These are phyloP conservation scores for Sarocladium strictum DNA, from an alignment of 2,329 filamentous ascomycete species.

Conservation along the genomic window DNA sequence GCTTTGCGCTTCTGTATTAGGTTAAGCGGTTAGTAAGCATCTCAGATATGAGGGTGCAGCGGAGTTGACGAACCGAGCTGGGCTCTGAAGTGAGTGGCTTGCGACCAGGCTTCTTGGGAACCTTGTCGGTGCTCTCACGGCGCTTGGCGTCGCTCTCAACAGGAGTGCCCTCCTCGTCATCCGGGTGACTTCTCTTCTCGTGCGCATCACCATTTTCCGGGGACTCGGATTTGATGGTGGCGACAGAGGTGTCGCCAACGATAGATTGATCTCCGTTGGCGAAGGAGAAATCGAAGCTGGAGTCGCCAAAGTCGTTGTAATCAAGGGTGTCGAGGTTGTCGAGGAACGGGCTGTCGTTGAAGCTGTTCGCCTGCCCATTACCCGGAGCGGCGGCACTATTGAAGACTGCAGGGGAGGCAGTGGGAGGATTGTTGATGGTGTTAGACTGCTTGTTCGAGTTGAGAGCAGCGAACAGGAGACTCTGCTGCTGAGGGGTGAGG, in stretches of 20 bases:
- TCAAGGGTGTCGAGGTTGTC: conserved; percentile 74
- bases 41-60: neutral
- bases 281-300: conserved; percentile 63
- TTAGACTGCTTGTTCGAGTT: conserved; percentile 55
- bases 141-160: conserved; percentile 55
- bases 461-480: conserved; percentile 67
- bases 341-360: conserved; percentile 74
- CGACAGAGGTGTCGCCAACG: conserved; percentile 73
- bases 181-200: conserved; percentile 69
- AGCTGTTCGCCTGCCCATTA: conserved; percentile 25
- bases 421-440: conserved; percentile 30
- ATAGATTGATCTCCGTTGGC: conserved; percentile 47
- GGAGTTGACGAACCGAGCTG: conserved; percentile 70
- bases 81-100: conserved; percentile 95
- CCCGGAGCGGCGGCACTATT: conserved; percentile 13
- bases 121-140: conserved; percentile 76
- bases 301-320: conserved; percentile 71
- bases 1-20: conserved; percentile 78
- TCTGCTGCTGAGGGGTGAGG: conserved; percentile 71
- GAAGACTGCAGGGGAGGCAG: conserved; percentile 43
- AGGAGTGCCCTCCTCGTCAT: conserved; percentile 60
- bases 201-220: conserved; percentile 42
- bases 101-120: conserved; percentile 89
- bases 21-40: conserved; percentile 12
- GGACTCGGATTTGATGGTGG: conserved; percentile 49